phyloP scores from a whole-genome alignment of 2,329 filamentous ascomycete species.

The Rutstroemia sp. region DNA sequence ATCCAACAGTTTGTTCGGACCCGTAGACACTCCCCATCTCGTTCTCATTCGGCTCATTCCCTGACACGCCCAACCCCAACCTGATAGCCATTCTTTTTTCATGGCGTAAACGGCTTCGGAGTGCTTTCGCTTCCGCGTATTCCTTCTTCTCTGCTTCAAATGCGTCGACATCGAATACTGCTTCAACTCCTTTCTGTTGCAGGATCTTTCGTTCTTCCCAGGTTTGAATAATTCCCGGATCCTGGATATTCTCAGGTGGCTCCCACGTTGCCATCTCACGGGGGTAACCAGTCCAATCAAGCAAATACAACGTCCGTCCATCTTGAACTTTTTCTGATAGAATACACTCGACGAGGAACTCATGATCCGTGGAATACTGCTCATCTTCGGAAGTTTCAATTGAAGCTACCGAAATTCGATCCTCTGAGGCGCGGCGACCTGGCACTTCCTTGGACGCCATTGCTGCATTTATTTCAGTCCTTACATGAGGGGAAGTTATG shows the following conservation, averaged over 20 bases:
- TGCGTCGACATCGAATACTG: conserved; percentile 18
- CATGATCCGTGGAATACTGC: conserved; percentile 22
- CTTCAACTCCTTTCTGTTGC: conserved; percentile 14
- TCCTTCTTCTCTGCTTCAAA: conserved; percentile 13
- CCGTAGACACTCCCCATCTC: not conserved
- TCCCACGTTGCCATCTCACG: conserved; percentile 50
- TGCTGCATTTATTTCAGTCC: not conserved
- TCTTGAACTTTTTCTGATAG: conserved; percentile 37
- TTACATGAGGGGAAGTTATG: too few relatives aligned
- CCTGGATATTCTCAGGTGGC: conserved; percentile 35
- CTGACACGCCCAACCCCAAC: not conserved
- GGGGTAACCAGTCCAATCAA: conserved; percentile 57
- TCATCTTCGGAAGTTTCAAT: conserved; percentile 40
- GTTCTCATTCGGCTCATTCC: not conserved
- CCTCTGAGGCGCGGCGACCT: conserved; percentile 34
- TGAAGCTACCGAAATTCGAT: conserved; percentile 50
- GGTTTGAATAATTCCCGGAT: conserved; percentile 30
- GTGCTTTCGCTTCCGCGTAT: conserved; percentile 12
- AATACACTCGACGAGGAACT: conserved; percentile 38
- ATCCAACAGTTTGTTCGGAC: not conserved
- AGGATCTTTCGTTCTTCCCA: conserved; percentile 24
- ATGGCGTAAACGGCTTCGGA: not conserved
- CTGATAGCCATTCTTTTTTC: too few relatives aligned
- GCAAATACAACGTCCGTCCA: conserved; percentile 43
- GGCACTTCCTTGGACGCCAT: not conserved